Evolutionary conservation across 2,329 filamentous ascomycete species (phyloP).

Genomic region (Claviceps fusiformis): DNA sequence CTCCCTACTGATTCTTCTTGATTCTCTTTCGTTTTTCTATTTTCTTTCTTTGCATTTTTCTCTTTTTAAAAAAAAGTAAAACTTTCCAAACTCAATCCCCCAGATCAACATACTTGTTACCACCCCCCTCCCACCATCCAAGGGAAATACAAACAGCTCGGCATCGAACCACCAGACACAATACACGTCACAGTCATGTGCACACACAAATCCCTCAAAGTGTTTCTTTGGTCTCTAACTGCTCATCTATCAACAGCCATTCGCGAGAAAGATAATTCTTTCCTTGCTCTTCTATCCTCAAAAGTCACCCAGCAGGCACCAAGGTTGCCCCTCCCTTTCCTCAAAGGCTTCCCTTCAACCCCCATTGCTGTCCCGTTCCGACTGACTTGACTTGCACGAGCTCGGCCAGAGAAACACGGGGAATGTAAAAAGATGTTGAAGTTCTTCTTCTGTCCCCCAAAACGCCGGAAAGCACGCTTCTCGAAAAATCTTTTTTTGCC

Average conservation of each 20-base stretch:
- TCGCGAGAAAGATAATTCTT: background rate
- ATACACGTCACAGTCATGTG: too few species aligned
- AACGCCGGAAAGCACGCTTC: constrained; percentile 22
- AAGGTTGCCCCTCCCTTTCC: too few species aligned
- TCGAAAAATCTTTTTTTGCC: constrained; percentile 15
- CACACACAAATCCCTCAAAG: background rate
- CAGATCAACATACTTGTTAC: too few species aligned
- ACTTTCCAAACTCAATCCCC: too few species aligned
- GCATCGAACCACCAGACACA: too few species aligned
- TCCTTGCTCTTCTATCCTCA: background rate
- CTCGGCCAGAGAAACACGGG: constrained; percentile 26
- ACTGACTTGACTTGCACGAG: constrained; percentile 21
- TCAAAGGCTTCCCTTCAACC: background rate
- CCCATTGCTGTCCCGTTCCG: constrained; percentile 2
- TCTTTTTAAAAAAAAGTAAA: too few species aligned
- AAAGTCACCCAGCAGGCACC: too few species aligned
- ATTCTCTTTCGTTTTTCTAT: too few species aligned
- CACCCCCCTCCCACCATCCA: too few species aligned
- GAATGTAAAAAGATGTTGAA: constrained; percentile 34
- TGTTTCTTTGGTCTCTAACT: constrained; percentile 7
- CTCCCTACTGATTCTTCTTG: too few species aligned
- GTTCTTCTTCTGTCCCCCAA: constrained; percentile 30
- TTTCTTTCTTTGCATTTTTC: too few species aligned
- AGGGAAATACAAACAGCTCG: too few species aligned
- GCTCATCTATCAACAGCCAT: constrained; percentile 3